Evolutionary conservation across 352 stramenopile genomes (phyloP).

Genomic region (Phytopythium oedochilum): DNA sequence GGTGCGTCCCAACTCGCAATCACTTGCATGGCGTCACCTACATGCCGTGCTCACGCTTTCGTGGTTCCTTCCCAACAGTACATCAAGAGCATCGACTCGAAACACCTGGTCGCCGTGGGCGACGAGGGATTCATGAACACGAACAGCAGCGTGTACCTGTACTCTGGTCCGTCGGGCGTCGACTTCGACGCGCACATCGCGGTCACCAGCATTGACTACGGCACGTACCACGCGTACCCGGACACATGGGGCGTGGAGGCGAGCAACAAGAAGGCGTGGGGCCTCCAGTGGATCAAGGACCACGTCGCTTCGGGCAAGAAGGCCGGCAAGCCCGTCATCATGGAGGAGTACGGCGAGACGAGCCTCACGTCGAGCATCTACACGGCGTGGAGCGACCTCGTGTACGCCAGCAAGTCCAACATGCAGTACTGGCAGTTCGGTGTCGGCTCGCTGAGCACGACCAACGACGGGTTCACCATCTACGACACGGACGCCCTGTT

Average conservation of each 20-base stretch:
- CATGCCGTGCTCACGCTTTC: background rate
- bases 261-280: conserved; percentile 18
- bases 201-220: conserved; percentile 25
- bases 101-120: conserved; percentile 23
- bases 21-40: too few species aligned
- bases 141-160: conserved; percentile 27
- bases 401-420: conserved; percentile 20
- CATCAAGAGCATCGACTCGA: conserved; percentile 28
- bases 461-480: conserved; percentile 22
- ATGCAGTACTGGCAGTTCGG: conserved; percentile 40
- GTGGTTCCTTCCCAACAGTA: conserved; percentile 9
- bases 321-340: conserved; percentile 19
- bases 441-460: conserved; percentile 20
- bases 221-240: conserved; percentile 27
- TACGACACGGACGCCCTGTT: conserved; percentile 17
- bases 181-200: conserved; percentile 26
- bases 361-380: conserved; percentile 18
- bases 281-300: conserved; percentile 25
- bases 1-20: too few species aligned
- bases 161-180: conserved; percentile 25
- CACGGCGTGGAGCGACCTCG: conserved; percentile 20
- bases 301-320: conserved; percentile 19
- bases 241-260: conserved; percentile 25
- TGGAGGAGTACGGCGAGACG: conserved; percentile 28
- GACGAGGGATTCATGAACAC: conserved; percentile 35